A percentile compares a stretch with the other conserved stretches of the same genome.
Conservation (phyloP, 306 rosid species). For the Alnus rubra region DNA sequence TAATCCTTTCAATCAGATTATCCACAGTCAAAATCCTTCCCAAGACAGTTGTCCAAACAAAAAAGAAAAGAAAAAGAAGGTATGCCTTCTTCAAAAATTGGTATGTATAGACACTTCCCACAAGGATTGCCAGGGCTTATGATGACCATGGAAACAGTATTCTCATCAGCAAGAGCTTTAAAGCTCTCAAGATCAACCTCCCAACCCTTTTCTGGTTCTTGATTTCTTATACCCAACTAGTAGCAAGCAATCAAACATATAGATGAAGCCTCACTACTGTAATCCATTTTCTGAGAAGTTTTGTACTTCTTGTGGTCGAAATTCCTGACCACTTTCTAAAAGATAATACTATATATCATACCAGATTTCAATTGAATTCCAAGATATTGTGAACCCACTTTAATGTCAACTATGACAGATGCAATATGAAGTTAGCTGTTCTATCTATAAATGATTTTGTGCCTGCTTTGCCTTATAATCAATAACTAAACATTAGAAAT, state of each 20-base stretch:
- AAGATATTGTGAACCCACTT: neutral
- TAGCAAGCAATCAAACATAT: neutral
- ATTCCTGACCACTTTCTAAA: neutral
- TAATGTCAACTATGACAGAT: neutral
- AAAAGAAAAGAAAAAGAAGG: no score
- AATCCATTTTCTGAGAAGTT: neutral
- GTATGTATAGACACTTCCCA: no score
- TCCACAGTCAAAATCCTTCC: no score
- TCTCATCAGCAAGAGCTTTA: no score
- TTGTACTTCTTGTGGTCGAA: neutral
- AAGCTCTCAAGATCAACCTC: no score
- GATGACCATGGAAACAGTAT: no score
- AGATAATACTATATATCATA: neutral
- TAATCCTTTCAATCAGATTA: no score
- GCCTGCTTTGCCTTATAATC: neutral
- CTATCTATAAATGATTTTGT: neutral
- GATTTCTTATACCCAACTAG: no score
- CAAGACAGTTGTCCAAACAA: no score
- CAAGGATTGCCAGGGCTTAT: no score
- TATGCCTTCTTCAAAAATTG: no score
- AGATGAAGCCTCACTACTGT: neutral
- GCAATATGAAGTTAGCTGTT: neutral
- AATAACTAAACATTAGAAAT: neutral
- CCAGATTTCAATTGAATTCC: neutral
- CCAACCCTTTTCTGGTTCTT: no score